Percentiles rank a stretch among this genome's conserved stretches.
Conservation (phyloP, 1,284 basidiomycete species). For the Malassezia obtusa region DNA sequence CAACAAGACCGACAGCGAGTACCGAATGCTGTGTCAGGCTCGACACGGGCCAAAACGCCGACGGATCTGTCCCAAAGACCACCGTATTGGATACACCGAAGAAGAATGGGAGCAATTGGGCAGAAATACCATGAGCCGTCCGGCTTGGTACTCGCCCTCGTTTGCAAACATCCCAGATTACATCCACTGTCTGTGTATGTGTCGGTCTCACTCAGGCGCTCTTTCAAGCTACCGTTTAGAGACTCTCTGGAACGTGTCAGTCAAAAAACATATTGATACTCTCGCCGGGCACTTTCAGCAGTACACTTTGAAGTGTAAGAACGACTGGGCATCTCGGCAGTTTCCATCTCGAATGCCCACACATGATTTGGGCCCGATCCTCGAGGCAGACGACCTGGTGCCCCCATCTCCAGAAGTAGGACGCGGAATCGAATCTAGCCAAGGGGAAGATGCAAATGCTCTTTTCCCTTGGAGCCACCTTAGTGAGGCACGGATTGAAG, state of each 20-base stretch:
- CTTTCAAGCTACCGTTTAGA: background rate
- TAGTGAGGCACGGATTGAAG: background rate
- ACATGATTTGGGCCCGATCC: no score
- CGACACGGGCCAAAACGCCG: no score
- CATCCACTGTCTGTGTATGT: background rate
- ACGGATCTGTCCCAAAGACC: no score
- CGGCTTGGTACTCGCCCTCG: no score
- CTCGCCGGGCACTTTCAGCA: background rate
- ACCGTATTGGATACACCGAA: no score
- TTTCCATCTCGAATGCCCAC: no score
- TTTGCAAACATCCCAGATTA: no score
- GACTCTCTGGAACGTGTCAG: background rate
- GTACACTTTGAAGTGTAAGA: background rate
- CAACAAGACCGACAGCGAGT: no score
- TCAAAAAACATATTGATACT: background rate
- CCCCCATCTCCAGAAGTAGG: constrained; percentile 4
- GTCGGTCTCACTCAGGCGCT: no score
- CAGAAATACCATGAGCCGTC: no score
- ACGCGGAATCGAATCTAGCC: background rate
- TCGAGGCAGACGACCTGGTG: background rate
- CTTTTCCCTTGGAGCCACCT: constrained; percentile 8
- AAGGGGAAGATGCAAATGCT: background rate
- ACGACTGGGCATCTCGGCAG: background rate
- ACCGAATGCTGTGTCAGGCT: no score
- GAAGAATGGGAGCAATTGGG: no score